These are phyloP conservation scores for Pseudogymnoascus destructans DNA, from an alignment of 2,329 filamentous ascomycete species.

Conservation along the genomic window DNA sequence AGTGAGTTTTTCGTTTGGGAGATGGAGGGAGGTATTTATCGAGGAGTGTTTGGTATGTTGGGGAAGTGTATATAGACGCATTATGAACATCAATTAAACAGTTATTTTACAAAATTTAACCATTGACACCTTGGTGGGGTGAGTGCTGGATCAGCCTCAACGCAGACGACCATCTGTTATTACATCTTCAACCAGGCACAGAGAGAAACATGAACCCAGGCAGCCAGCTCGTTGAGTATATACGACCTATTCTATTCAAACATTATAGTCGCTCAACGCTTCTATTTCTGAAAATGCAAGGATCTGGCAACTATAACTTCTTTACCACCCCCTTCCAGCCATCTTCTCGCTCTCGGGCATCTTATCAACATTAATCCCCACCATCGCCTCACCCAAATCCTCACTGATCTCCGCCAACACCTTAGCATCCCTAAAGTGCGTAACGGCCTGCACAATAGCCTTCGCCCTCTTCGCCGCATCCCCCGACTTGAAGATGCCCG, in stretches of 20 bases:
- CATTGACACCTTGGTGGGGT: no score
- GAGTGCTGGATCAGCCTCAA: no score
- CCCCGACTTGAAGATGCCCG: conserved; percentile 93
- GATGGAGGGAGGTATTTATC: not conserved
- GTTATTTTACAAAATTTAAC: not conserved
- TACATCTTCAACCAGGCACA: no score
- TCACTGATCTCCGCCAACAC: conserved; percentile 77
- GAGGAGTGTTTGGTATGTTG: not conserved
- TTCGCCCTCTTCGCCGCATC: conserved; percentile 80
- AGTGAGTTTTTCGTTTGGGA: no score
- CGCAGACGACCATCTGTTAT: no score
- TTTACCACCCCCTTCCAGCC: conserved; percentile 72
- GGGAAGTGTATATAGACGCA: not conserved
- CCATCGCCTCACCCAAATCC: conserved; percentile 94
- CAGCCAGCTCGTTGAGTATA: not conserved
- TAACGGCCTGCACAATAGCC: conserved; percentile 89
- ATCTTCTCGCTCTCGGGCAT: conserved; percentile 73
- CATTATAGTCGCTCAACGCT: not conserved
- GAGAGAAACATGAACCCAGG: no score
- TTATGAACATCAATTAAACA: not conserved
- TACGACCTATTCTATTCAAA: not conserved
- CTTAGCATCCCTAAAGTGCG: conserved; percentile 76
- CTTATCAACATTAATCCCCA: conserved; percentile 74
- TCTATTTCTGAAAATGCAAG: conserved; percentile 3
- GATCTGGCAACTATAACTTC: not conserved